Base-by-base conservation (phyloP, 2,329 filamentous ascomycete species). In the Aspergillus tanneri region DNA sequence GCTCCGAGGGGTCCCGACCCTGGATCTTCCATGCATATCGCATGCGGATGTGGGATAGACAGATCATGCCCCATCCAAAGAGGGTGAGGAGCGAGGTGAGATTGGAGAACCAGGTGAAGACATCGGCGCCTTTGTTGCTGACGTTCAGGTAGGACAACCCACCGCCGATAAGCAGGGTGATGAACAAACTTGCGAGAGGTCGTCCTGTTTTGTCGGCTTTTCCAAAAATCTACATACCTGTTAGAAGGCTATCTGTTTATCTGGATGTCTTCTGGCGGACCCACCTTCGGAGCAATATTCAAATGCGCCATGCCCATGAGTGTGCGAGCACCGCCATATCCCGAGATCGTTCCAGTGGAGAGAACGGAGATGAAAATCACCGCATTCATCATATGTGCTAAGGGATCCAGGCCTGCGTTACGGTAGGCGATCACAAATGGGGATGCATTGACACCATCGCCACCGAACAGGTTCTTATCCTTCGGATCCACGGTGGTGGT, bases 131-230 rank as follows among this genome's bases (percentile, higher is more conserved):
- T 21, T 62, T 69, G 50, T 73, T 61, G 56, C 47, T 65, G 21
- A 73, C 70, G 52, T 77, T 76, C 16, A 77, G 67, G 50, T 74
- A 75, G 25, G 64, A 60, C 4, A 75, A 66, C 0, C 66, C 73
- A 11, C 92, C 73, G 8, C 88, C 87, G 10, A 85, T 71, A 8
- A 89, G 86, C 10, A 92, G 74, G 21, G 90, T 74, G 18, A 81
- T 77, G 2, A 78, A 80, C 3, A 92, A 71, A 1, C 77, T 76
- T 35, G 70, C 69, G 25, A 80, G 65, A 0, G 72, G 71, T 3
- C 70, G 70, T 14, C 69, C 71, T 2, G 38, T 51, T 30, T 55
- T 64, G 51, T 73, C 69, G 5, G 66, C 67, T 16, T 58, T 63
- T 19, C 52, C 53, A 39, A 67, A 62, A 51, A 61, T 52, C 48